A percentile compares a stretch with the other conserved stretches of the same genome.
phyloP scores from a whole-genome alignment of 2,329 filamentous ascomycete species.

The Aspergillus cejpii region DNA sequence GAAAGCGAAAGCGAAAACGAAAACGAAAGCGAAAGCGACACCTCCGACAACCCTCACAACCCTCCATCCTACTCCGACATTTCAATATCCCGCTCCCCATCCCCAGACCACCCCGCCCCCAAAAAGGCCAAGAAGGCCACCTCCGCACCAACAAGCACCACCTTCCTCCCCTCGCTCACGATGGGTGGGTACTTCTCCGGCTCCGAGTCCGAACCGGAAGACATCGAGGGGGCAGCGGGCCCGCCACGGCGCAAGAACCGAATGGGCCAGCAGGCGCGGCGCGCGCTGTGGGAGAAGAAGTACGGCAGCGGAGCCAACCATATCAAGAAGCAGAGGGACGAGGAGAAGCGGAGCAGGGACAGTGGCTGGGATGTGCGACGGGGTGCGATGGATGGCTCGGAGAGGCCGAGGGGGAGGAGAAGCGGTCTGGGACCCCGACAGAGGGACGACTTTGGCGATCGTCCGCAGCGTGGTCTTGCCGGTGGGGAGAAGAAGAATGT shows the following conservation, averaged over 20 bases:
- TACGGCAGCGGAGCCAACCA: conserved; percentile 55
- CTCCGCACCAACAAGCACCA: conserved; percentile 35
- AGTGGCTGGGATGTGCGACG: conserved; percentile 54
- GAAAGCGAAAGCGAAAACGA: conserved; percentile 17
- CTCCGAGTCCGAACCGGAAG: conserved; percentile 50
- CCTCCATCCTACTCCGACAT: conserved; percentile 22
- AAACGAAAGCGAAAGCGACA: conserved; percentile 10
- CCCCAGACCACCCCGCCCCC: conserved; percentile 24
- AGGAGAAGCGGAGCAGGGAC: conserved; percentile 38
- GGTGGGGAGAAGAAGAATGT: conserved; percentile 20
- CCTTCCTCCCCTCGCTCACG: conserved; percentile 56
- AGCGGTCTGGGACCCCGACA: conserved; percentile 1
- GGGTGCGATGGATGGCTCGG: conserved; percentile 44
- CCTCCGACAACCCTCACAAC: conserved; percentile 7
- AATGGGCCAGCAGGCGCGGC: conserved; percentile 56
- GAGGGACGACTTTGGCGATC: conserved; percentile 15
- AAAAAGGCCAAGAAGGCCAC: conserved; percentile 24
- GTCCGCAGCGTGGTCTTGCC: conserved; percentile 12
- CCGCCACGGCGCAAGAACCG: conserved; percentile 52
- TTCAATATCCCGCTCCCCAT: conserved; percentile 34
- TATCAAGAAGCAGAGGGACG: conserved; percentile 40
- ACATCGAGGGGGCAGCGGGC: conserved; percentile 35
- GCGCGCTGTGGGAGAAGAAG: conserved; percentile 57
- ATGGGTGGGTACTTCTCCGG: conserved; percentile 59
- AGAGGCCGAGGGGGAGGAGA: conserved; percentile 21